Conservation (phyloP, 1,284 basidiomycete species). For the Tilletia setariae region DNA sequence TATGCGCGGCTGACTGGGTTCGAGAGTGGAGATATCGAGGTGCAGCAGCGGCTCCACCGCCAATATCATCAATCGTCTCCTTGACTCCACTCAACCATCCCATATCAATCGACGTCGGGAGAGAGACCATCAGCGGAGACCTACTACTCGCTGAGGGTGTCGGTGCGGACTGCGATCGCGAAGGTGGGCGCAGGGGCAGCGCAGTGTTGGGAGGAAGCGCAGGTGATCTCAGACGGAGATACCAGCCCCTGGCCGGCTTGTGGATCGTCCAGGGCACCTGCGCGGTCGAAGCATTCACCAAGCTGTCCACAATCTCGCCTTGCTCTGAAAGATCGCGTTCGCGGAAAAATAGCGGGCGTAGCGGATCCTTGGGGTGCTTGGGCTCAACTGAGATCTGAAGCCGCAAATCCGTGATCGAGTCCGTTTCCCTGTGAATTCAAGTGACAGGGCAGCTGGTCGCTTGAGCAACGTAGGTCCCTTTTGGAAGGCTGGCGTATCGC, state of each 20-base stretch:
- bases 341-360: slow-evolving; percentile 34
- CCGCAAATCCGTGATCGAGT: background rate
- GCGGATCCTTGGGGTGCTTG: slow-evolving; percentile 22
- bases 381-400: slow-evolving; percentile 1
- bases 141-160: background rate
- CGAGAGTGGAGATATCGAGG: background rate
- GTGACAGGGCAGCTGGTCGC: too few relatives aligned
- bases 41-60: too few relatives aligned
- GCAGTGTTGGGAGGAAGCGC: slow-evolving; percentile 31
- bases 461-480: too few relatives aligned
- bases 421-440: slow-evolving; percentile 5
- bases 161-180: too few relatives aligned
- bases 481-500: too few relatives aligned
- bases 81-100: background rate
- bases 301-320: slow-evolving; percentile 42
- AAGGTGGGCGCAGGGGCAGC: slow-evolving; percentile 30
- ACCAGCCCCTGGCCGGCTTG: slow-evolving; percentile 39
- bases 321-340: slow-evolving; percentile 30
- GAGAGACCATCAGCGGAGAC: background rate
- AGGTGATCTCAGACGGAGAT: slow-evolving; percentile 39
- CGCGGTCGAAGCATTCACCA: slow-evolving; percentile 32
- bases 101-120: slow-evolving; percentile 13
- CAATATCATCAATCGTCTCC: background rate
- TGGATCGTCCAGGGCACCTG: slow-evolving; percentile 37
- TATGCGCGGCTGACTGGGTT: background rate